A percentile compares a stretch with the other conserved stretches of the same genome.
These are phyloP conservation scores for Ormosia emarginata DNA, from an alignment of 306 rosid genomes.

Conservation along the genomic window DNA sequence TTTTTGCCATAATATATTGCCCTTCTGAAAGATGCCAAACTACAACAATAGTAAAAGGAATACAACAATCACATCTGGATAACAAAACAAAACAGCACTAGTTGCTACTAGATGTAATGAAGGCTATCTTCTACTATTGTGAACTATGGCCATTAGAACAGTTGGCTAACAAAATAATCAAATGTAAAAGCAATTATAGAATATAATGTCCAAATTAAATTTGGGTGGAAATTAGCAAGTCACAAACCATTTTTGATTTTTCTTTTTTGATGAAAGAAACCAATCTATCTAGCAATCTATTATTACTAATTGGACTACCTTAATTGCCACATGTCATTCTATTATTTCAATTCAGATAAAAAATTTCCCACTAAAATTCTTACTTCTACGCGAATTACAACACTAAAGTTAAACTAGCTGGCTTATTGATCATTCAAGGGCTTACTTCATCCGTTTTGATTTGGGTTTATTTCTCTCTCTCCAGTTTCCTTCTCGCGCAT, in stretches of 20 bases:
- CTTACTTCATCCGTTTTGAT: too few species aligned
- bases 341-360: too few species aligned
- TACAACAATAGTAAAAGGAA: neutral
- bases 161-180: neutral
- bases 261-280: neutral
- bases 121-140: neutral
- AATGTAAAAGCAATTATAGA: neutral
- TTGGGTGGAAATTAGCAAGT: neutral
- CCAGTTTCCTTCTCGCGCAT: too few species aligned
- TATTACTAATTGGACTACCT: too few species aligned
- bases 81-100: neutral
- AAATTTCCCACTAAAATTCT: too few species aligned
- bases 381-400: too few species aligned
- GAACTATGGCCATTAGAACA: neutral
- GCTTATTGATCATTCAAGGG: too few species aligned
- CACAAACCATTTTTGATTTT: neutral
- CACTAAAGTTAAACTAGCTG: too few species aligned
- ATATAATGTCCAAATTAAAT: neutral
- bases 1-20: neutral
- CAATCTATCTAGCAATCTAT: neutral
- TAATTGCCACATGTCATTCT: too few species aligned
- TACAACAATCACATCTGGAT: neutral
- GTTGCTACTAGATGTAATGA: neutral
- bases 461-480: too few species aligned
- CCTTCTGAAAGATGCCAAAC: neutral